These are phyloP conservation scores for Naganishia vishniacii DNA, from an alignment of 768 basidiomycete genomes.

Conservation along the genomic window DNA sequence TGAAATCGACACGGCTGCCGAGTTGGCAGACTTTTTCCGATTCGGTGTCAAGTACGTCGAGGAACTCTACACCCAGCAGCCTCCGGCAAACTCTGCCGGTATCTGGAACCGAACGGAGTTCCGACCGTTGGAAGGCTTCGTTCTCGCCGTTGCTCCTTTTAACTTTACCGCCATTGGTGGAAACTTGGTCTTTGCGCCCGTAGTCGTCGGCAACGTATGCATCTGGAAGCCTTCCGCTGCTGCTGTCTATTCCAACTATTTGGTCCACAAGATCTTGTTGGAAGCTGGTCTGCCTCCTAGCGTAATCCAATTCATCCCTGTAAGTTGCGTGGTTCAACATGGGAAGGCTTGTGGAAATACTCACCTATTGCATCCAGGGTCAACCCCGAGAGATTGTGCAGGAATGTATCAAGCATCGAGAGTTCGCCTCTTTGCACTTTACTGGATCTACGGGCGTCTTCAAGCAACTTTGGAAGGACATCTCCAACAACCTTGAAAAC, in stretches of 20 bases:
- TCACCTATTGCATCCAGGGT: slow-evolving; percentile 5
- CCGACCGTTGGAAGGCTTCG: slow-evolving; percentile 95
- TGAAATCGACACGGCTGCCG: slow-evolving; percentile 97
- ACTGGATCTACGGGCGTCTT: slow-evolving; percentile 93
- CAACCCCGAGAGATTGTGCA: slow-evolving; percentile 77
- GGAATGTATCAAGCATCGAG: slow-evolving; percentile 69
- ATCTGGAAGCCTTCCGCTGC: slow-evolving; percentile 97
- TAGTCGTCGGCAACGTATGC: slow-evolving; percentile 86
- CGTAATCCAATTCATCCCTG: slow-evolving; percentile 96
- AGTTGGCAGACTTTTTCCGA: slow-evolving; percentile 90
- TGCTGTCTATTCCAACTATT: slow-evolving; percentile 90
- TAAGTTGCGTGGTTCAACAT: neutral
- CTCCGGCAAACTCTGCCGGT: slow-evolving; percentile 74
- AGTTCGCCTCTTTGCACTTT: slow-evolving; percentile 87
- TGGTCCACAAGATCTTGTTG: slow-evolving; percentile 79
- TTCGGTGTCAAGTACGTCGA: slow-evolving; percentile 82
- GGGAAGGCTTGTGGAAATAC: neutral
- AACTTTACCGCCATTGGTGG: slow-evolving; percentile 94
- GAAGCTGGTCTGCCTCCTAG: slow-evolving; percentile 92
- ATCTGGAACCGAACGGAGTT: slow-evolving; percentile 97
- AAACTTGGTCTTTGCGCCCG: slow-evolving; percentile 76
- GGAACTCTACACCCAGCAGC: slow-evolving; percentile 86
- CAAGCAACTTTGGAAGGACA: slow-evolving; percentile 93
- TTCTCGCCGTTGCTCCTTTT: slow-evolving; percentile 94
- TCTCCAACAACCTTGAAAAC: slow-evolving; percentile 75